Evolutionary conservation across 2,329 filamentous ascomycete species (phyloP), one percentile per base, ranked within the genome.

Genomic region (Daldinia eschscholtzii): DNA sequence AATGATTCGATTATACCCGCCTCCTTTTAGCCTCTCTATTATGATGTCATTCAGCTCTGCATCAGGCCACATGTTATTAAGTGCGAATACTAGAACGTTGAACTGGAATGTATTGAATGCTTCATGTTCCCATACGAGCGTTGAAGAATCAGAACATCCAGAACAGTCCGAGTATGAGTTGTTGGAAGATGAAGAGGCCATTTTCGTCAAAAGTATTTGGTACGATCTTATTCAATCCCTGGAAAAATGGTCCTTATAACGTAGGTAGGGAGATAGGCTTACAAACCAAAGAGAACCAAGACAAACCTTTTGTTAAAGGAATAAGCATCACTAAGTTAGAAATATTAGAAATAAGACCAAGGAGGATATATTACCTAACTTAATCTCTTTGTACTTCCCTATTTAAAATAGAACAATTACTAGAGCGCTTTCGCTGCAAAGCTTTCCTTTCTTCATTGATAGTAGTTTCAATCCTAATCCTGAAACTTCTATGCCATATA

Each of bases 1-100:
- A 15, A 67, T 65, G 35, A 67, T 57, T 35, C 58, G 61, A 18
- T 65, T 67, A 9, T 28, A 64, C 10, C 39, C 37, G 23, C 61
- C 68, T 18, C 61, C 61, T 20, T 10, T 0, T 18, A 67, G 18
- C 1, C 44, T 50, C 20, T 67, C 57, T 5, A 70, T 41, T 1
- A 10, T 58, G 39, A 70, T 65, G n/a, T 67, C 41, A 2, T 50
- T 5, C 3, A 4, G 3, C 5, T 7, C 39, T 10, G 46, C 41
- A 28, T 46, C 53, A n/a, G 57, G 61, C 67, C 67, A 70, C 1
- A 70, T 13, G 4, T 26, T 28, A 6, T 26, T 56, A 1, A 12
- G 26, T 18, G 63, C 63, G 4, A 65, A 61, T 5, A 10, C 6
- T 9, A 42, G 46, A 15, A 57, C 50, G 2, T 23, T 50, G 15